Evolutionary conservation across 2,329 filamentous ascomycete genomes (phyloP).

Genomic region (Colletotrichum godetiae): DNA sequence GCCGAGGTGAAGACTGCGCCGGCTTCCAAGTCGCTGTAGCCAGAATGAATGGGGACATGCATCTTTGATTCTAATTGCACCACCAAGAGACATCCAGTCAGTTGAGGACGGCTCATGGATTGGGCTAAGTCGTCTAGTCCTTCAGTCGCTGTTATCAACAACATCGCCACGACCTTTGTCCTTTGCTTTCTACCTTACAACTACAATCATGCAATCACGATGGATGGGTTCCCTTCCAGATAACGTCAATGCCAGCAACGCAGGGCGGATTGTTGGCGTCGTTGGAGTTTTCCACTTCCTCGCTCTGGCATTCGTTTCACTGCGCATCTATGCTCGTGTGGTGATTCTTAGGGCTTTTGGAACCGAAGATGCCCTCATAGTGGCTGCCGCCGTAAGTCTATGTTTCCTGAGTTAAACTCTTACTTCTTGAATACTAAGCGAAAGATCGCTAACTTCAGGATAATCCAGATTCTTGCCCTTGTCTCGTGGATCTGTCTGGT

Average conservation of each 20-base stretch:
- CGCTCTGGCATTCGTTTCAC: slow-evolving; percentile 38
- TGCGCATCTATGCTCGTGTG: slow-evolving; percentile 41
- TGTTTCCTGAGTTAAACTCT: no score
- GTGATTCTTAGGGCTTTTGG: slow-evolving; percentile 41
- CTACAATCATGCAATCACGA: not conserved
- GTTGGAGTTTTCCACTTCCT: slow-evolving; percentile 37
- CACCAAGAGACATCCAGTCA: no score
- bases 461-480: slow-evolving; percentile 32
- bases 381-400: slow-evolving; percentile 37
- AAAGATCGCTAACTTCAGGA: not conserved
- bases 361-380: slow-evolving; percentile 43
- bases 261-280: slow-evolving; percentile 34
- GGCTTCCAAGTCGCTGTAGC: not conserved
- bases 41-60: no score
- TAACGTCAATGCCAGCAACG: slow-evolving; percentile 33
- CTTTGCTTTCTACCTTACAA: not conserved
- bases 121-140: no score
- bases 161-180: no score
- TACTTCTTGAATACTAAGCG: no score
- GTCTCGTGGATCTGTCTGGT: slow-evolving; percentile 39
- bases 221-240: slow-evolving; percentile 12
- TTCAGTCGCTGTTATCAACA: not conserved
- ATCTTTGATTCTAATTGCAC: no score
- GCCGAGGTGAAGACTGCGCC: not conserved
- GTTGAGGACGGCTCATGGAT: no score